Percentiles rank a stretch among this genome's conserved stretches.
These are phyloP conservation scores for Phytophthora cactorum DNA, from an alignment of 352 stramenopile genomes.

Conservation along the genomic window DNA sequence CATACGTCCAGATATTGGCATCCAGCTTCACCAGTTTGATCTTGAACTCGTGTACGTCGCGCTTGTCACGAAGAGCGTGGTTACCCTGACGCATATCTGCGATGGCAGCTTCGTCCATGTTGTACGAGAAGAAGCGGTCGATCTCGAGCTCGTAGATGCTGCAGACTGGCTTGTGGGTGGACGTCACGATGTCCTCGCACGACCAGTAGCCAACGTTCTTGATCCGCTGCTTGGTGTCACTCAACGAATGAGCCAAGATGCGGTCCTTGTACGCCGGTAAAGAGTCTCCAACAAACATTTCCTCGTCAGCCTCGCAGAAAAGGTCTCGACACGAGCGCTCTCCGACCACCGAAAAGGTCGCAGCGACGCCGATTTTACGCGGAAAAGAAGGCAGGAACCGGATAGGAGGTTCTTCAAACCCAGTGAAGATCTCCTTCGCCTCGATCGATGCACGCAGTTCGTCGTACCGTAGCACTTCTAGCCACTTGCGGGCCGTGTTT, in stretches of 20 bases:
- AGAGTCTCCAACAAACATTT: constrained; percentile 34
- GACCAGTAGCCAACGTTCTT: constrained; percentile 69
- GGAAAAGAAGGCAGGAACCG: constrained; percentile 79
- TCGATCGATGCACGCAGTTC: constrained; percentile 74
- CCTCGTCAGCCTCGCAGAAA: constrained; percentile 51
- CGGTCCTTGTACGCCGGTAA: constrained; percentile 78
- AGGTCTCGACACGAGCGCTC: constrained; percentile 65
- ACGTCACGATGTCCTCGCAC: constrained; percentile 69
- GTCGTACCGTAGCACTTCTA: constrained; percentile 77
- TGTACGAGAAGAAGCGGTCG: constrained; percentile 77
- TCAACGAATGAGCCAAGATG: constrained; percentile 72
- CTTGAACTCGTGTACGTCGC: constrained; percentile 68
- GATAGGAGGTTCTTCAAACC: constrained; percentile 84
- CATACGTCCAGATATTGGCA: constrained; percentile 80
- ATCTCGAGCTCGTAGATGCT: constrained; percentile 77
- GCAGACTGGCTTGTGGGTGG: constrained; percentile 79
- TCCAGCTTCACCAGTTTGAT: constrained; percentile 80
- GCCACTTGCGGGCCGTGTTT: constrained; percentile 69
- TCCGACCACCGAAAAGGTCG: constrained; percentile 70
- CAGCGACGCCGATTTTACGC: constrained; percentile 58
- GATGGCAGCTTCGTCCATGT: constrained; percentile 57
- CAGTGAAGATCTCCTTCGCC: constrained; percentile 85
- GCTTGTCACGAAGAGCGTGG: constrained; percentile 61
- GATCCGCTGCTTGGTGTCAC: constrained; percentile 64
- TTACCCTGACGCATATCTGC: constrained; percentile 56